These are phyloP conservation scores for Tolypocladium tundrense DNA, from an alignment of 2,329 filamentous ascomycete species.

Conservation along the genomic window DNA sequence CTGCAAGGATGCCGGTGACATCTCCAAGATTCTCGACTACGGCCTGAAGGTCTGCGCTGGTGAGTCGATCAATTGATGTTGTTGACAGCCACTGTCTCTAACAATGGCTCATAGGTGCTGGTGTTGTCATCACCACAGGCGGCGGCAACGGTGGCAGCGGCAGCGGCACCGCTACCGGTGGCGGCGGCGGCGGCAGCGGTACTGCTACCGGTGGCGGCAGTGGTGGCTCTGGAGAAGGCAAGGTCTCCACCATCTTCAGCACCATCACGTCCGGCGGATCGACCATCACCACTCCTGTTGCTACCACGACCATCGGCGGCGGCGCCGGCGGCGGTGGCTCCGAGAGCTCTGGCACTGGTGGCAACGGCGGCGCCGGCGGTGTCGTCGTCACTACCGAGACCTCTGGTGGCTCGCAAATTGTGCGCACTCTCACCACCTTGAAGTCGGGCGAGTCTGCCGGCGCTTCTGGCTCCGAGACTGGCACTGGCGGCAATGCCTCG, in stretches of 20 bases:
- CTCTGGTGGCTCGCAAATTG: slow-evolving; percentile 10
- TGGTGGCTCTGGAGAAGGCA: not conserved
- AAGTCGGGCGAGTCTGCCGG: slow-evolving; percentile 8
- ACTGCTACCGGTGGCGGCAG: too few species aligned
- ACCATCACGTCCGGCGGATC: slow-evolving; percentile 23
- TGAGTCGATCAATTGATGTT: slow-evolving; percentile 10
- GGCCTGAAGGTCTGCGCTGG: slow-evolving; percentile 28
- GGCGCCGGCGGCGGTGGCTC: not conserved
- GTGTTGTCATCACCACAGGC: slow-evolving; percentile 19
- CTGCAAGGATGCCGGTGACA: slow-evolving; percentile 26
- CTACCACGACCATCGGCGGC: slow-evolving; percentile 21
- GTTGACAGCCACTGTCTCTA: slow-evolving; percentile 3
- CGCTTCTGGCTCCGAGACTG: slow-evolving; percentile 9
- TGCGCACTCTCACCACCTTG: slow-evolving; percentile 17
- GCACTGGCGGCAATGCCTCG: slow-evolving; percentile 5
- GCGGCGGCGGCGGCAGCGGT: too few species aligned
- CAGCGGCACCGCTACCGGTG: not conserved
- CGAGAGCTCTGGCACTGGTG: slow-evolving; percentile 4
- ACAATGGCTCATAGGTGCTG: slow-evolving; percentile 15
- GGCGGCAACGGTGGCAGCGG: slow-evolving; percentile 3
- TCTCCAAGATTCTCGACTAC: slow-evolving; percentile 23
- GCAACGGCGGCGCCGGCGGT: slow-evolving; percentile 9
- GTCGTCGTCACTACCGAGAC: slow-evolving; percentile 13
- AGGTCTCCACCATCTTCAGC: slow-evolving; percentile 26
- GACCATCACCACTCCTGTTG: slow-evolving; percentile 23